Base-by-base conservation (phyloP, 2,329 filamentous ascomycete species). In the Sphaerostilbella broomeana region DNA sequence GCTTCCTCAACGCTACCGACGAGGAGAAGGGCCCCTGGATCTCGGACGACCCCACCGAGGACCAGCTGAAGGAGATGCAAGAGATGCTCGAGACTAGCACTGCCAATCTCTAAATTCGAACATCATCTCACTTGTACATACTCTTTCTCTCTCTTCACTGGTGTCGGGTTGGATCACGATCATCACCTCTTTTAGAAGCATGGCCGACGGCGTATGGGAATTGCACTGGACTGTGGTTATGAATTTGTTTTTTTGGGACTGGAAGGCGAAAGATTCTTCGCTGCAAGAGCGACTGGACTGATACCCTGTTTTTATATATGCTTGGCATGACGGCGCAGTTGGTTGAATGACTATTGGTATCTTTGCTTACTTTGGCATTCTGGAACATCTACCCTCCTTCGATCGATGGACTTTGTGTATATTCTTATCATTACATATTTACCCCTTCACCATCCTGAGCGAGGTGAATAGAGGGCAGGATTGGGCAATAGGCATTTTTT, bases 21-120 rank as follows among this genome's bases (percentile, higher is more conserved):
- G 86, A 90, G 51, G 89, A 95, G 70, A 89, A 87, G 61, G 90
- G 89, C 1, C 75, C 80, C 6, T 95, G 86, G 86, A 63, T 88
- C 41, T 79, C 79, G 0, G 81, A 88, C 47, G 83, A 86, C 56
- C 75, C 81, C 4, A 77, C 72, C 2, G 69, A 74, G 40, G 73
- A 77, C 43, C 72, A 82, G 54, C 58, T 79, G 45, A 68, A 74
- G 58, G 68, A 73, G 56, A 75, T 83, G 72, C 71, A 77, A 55
- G 65, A 72, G 51, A 67, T 70, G 50, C 59, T 61, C 44, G 55
- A 61, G 35, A 54, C 45, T 43, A 47, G 47, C 25, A 36, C 45
- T 38, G 31, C 48, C 19, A 36, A 45, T 19, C 12, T 53, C 37
- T 56, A 50, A 50, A 15, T 28, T 29, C 33, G 21, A 26, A 35